Conservation (phyloP, 768 basidiomycete genomes). For the Coprinellus micaceus region DNA sequence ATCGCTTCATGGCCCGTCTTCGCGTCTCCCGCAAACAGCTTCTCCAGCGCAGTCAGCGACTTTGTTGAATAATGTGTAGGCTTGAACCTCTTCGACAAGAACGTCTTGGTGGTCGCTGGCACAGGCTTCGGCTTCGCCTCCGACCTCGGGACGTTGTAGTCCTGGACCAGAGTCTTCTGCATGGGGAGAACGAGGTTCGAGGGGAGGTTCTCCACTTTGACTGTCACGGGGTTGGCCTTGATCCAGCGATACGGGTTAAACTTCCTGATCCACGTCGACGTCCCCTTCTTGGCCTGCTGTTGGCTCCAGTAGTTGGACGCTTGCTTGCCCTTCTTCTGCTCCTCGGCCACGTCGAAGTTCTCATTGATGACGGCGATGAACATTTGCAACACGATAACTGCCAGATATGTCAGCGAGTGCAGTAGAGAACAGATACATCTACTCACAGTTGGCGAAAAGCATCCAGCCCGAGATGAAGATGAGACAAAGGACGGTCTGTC, state of each 20-base stretch:
- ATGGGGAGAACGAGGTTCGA: constrained; percentile 75
- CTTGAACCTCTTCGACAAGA: constrained; percentile 26
- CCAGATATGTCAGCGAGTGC: constrained; percentile 3
- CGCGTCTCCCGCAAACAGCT: constrained; percentile 58
- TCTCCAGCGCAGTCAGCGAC: constrained; percentile 59
- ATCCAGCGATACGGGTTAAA: constrained; percentile 90
- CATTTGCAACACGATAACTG: constrained; percentile 91
- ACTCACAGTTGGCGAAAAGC: constrained; percentile 87
- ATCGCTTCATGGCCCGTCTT: constrained; percentile 43
- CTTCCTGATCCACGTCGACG: constrained; percentile 62
- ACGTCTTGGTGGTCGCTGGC: constrained; percentile 19
- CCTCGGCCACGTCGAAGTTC: constrained; percentile 91
- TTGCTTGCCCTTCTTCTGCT: constrained; percentile 81
- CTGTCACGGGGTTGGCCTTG: constrained; percentile 65
- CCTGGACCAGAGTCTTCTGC: constrained; percentile 70
- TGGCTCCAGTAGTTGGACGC: constrained; percentile 64
- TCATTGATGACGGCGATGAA: constrained; percentile 98
- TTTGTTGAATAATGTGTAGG: constrained; percentile 51
- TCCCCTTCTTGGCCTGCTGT: constrained; percentile 48
- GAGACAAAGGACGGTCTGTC: constrained; percentile 68
- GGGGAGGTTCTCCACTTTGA: constrained; percentile 68
- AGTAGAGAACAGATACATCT: constrained; percentile 5
- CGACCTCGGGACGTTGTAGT: constrained; percentile 39
- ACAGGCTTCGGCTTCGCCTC: constrained; percentile 14
- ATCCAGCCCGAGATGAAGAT: constrained; percentile 82